Conservation (phyloP, 176 grass and related monocot species). For the Hordeum marinum region DNA sequence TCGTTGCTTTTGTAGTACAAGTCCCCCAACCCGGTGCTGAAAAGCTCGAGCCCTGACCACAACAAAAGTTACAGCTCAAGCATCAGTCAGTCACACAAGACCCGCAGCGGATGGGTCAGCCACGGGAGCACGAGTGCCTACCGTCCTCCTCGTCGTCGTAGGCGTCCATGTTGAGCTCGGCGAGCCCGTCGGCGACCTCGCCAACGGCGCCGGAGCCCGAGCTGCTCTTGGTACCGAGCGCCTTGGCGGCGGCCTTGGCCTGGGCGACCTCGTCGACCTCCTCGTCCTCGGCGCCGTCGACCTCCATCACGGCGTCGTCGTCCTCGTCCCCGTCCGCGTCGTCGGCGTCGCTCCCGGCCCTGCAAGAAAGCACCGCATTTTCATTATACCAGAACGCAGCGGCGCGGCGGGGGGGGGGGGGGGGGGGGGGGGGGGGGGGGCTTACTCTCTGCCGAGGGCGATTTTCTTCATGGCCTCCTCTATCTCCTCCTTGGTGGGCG, state of each 20-base stretch:
- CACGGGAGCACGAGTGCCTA: neutral
- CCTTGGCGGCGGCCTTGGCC: slow-evolving; percentile 47
- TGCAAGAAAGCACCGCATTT: neutral
- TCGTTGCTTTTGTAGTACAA: slow-evolving; percentile 71
- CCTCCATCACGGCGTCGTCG: slow-evolving; percentile 45
- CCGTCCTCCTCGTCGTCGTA: slow-evolving; percentile 83
- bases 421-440: neutral
- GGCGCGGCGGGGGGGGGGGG: no score
- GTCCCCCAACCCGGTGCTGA: slow-evolving; percentile 53
- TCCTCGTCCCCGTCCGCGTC: slow-evolving; percentile 34
- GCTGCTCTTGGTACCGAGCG: slow-evolving; percentile 24
- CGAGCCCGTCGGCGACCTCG: slow-evolving; percentile 23
- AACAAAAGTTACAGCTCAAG: slow-evolving; percentile 3
- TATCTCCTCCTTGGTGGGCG: slow-evolving; percentile 84
- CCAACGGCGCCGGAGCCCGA: neutral
- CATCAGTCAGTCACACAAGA: neutral
- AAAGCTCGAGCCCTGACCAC: slow-evolving; percentile 53
- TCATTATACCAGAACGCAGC: neutral
- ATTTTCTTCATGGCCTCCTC: slow-evolving; percentile 46
- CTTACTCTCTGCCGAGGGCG: slow-evolving; percentile 35
- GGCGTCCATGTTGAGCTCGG: slow-evolving; percentile 59
- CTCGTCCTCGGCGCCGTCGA: slow-evolving; percentile 26
- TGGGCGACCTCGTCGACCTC: slow-evolving; percentile 5
- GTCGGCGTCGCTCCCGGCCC: slow-evolving; percentile 60
- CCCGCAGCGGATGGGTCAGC: no score